Percentiles rank a stretch among this genome's conserved stretches.
These are phyloP conservation scores for Lactarius akahatsu DNA, from an alignment of 768 basidiomycete species.

Conservation along the genomic window DNA sequence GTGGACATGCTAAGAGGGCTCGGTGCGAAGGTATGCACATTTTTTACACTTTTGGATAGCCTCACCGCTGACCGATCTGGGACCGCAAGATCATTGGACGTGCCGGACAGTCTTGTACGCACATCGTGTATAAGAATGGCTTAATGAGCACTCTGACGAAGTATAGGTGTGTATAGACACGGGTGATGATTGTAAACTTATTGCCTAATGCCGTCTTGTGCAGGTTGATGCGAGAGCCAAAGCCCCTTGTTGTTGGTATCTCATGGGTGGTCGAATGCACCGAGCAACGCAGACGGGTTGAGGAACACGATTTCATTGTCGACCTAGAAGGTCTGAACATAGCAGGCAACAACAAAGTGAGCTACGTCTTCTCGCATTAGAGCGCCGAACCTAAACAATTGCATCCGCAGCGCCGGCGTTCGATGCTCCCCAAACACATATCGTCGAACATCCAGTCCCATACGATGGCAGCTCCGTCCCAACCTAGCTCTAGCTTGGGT, in stretches of 20 bases:
- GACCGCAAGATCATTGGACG: constrained; percentile 54
- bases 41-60: background rate
- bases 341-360: constrained; percentile 63
- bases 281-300: constrained; percentile 61
- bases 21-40: constrained; percentile 69
- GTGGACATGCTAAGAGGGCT: constrained; percentile 77
- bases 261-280: constrained; percentile 89
- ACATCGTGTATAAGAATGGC: constrained; percentile 86
- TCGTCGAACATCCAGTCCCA: constrained; percentile 12
- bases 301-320: constrained; percentile 64
- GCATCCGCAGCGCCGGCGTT: constrained; percentile 60
- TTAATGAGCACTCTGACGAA: constrained; percentile 67
- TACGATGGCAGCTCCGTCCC: constrained; percentile 7
- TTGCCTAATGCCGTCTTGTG: background rate
- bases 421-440: constrained; percentile 66
- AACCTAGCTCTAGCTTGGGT: constrained; percentile 11
- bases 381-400: constrained; percentile 7
- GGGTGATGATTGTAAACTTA: background rate
- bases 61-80: background rate
- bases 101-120: constrained; percentile 73
- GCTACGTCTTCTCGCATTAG: constrained; percentile 14
- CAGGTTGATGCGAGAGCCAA: constrained; percentile 63
- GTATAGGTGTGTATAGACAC: constrained; percentile 52
- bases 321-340: constrained; percentile 58
- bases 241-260: constrained; percentile 77